These are phyloP conservation scores for Powellomyces hirtus DNA, from an alignment of 192 early-diverging fungal genomes.

Conservation along the genomic window DNA sequence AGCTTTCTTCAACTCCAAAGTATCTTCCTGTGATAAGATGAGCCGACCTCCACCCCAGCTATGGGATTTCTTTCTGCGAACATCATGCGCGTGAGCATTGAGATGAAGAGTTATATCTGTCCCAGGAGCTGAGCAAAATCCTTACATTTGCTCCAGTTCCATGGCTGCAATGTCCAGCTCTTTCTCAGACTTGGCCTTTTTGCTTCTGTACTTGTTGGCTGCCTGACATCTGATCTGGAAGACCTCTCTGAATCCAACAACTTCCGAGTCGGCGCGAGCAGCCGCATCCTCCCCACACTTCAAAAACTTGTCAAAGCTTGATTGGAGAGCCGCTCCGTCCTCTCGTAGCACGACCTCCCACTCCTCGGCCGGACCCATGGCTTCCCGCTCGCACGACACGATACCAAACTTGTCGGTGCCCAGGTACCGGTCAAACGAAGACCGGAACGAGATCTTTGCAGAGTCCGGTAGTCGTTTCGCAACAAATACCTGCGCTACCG, in stretches of 20 bases:
- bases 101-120: not conserved
- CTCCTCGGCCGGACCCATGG: conserved; percentile 77
- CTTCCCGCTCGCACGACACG: conserved; percentile 67
- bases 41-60: conserved; percentile 68
- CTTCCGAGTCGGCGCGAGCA: conserved; percentile 69
- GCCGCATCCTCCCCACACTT: conserved; percentile 51
- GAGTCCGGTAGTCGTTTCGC: conserved; percentile 60
- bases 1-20: conserved; percentile 58
- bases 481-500: conserved; percentile 69
- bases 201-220: conserved; percentile 45
- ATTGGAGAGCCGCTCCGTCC: conserved; percentile 68
- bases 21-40: conserved; percentile 53
- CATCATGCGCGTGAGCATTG: not conserved
- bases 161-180: conserved; percentile 48
- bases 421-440: conserved; percentile 64
- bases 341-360: conserved; percentile 68
- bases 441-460: conserved; percentile 55
- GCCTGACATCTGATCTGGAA: conserved; percentile 72
- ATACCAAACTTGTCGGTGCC: conserved; percentile 77
- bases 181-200: conserved; percentile 42
- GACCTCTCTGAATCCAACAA: conserved; percentile 69
- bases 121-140: not conserved
- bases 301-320: conserved; percentile 62
- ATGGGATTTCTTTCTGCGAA: conserved; percentile 72
- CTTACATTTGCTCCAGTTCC: conserved; percentile 72